Evolutionary conservation across 1,284 basidiomycete species (phyloP).

Genomic region (Leccinum pallidistipes): DNA sequence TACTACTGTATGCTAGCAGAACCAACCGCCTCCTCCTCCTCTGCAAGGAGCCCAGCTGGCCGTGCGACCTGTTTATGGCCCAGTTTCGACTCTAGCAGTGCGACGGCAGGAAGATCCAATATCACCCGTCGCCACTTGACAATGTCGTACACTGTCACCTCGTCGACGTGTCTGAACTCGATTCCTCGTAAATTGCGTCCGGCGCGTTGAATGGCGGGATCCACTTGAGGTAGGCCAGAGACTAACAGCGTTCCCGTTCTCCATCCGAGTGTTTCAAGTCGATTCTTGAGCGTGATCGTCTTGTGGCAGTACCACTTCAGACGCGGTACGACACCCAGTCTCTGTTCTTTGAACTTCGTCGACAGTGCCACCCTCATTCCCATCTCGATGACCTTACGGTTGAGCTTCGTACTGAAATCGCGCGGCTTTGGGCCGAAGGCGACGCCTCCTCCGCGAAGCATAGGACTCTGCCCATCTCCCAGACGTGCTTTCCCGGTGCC

Average conservation of each 20-base stretch:
- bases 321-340: constrained; percentile 73
- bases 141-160: constrained; percentile 76
- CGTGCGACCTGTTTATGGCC: constrained; percentile 21
- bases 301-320: constrained; percentile 72
- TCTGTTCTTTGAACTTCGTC: constrained; percentile 73
- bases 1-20: background rate
- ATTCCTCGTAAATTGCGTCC: constrained; percentile 66
- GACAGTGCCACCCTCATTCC: constrained; percentile 91
- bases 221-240: constrained; percentile 60
- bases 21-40: constrained; percentile 10
- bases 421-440: constrained; percentile 90
- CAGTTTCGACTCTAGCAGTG: constrained; percentile 64
- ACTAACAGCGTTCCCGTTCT: constrained; percentile 68
- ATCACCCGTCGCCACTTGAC: constrained; percentile 75
- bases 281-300: constrained; percentile 59
- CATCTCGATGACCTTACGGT: constrained; percentile 88
- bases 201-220: constrained; percentile 54
- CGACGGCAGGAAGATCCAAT: constrained; percentile 69
- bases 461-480: constrained; percentile 87
- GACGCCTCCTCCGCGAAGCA: constrained; percentile 89
- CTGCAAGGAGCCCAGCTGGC: background rate
- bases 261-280: constrained; percentile 62
- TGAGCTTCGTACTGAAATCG: constrained; percentile 88
- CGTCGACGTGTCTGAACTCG: constrained; percentile 58
- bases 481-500: constrained; percentile 89